Evolutionary conservation across 2,329 filamentous ascomycete genomes (phyloP), one percentile per base, ranked within the genome.

Genomic region (Berkeleyomyces rouxiae): DNA sequence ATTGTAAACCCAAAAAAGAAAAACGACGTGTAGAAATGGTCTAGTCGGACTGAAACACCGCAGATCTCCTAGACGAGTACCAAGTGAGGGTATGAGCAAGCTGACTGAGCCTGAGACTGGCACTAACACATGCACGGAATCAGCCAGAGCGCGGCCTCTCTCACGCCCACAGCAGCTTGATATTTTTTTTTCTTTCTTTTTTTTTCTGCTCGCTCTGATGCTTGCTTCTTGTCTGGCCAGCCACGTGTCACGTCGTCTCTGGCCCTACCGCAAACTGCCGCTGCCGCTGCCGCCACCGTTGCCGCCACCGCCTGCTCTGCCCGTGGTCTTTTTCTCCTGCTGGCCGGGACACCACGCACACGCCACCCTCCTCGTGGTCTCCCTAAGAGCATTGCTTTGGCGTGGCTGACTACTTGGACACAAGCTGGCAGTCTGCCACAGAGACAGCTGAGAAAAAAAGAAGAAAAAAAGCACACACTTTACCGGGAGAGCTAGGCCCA

Each of bases 41-140:
- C 33, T 39, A 16, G 13, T 37, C 13, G 36, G 23, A 55, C 51
- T n/a, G 51, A 55, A 55, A 55, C 51, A 37, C 7, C 36, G 16
- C 51, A 31, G 10, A 11, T 37, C 33, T 39, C 33, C 11, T 10
- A 23, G 23, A 23, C 23, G 23, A 23, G 23, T 23, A 23, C 23
- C 23, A 23, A 23, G 23, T 1, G 23, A 1, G 33, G 36, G 37
- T 31, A 55, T 55, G 51, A 31, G 10, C 33, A 39, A 55, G 23
- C 33, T 55, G 51, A n/a, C 51, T 55, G 51, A 55, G 51, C 36
- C 51, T 55, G 51, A 55, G 51, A 55, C 51, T 37, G 51, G 39
- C 33, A 36, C 33, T n/a, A 37, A 11, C 51, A 37, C 33, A 55
- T 37, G 16, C 51, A 55, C 16, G 51, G 11, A 36, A 39, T 23